Conservation (phyloP, 2,329 filamentous ascomycete species). For the Furcasterigmium sp. region DNA sequence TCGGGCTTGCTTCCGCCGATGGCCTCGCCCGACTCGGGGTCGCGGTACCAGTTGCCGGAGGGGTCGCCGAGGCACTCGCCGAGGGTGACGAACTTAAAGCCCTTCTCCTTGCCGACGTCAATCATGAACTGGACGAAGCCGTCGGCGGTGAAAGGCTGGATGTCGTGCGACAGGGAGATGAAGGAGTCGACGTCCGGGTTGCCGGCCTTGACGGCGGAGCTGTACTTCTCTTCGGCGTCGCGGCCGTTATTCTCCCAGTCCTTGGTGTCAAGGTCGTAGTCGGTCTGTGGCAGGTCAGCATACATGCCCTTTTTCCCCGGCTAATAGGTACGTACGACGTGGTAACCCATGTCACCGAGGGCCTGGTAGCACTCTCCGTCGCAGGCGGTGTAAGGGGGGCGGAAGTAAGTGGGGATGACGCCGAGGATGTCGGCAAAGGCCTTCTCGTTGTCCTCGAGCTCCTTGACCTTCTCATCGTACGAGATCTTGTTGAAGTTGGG, state of each 20-base stretch:
- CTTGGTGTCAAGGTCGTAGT: constrained; percentile 24
- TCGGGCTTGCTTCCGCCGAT: not conserved
- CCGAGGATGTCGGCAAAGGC: constrained; percentile 36
- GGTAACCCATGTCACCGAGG: constrained; percentile 24
- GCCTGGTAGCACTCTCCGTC: constrained; percentile 15
- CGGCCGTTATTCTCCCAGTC: constrained; percentile 23
- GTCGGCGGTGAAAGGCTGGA: constrained; percentile 37
- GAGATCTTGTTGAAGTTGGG: constrained; percentile 31
- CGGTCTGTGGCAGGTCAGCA: constrained; percentile 8
- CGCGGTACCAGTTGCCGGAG: constrained; percentile 40
- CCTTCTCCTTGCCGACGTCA: constrained; percentile 26
- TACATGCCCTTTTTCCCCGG: not conserved
- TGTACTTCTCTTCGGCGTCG: constrained; percentile 18
- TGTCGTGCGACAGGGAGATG: constrained; percentile 34
- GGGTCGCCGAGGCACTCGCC: constrained; percentile 42
- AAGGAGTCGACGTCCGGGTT: constrained; percentile 15
- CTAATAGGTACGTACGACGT: constrained; percentile 19
- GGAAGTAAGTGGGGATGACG: constrained; percentile 41
- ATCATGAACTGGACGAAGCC: constrained; percentile 40
- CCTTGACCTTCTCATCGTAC: constrained; percentile 23
- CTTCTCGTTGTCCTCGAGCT: constrained; percentile 40
- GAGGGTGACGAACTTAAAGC: constrained; percentile 37
- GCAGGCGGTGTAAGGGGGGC: constrained; percentile 28
- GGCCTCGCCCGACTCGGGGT: constrained; percentile 17
- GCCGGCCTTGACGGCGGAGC: constrained; percentile 16